Base-by-base conservation (phyloP, 345 rosid species). In the Firmiana major region DNA sequence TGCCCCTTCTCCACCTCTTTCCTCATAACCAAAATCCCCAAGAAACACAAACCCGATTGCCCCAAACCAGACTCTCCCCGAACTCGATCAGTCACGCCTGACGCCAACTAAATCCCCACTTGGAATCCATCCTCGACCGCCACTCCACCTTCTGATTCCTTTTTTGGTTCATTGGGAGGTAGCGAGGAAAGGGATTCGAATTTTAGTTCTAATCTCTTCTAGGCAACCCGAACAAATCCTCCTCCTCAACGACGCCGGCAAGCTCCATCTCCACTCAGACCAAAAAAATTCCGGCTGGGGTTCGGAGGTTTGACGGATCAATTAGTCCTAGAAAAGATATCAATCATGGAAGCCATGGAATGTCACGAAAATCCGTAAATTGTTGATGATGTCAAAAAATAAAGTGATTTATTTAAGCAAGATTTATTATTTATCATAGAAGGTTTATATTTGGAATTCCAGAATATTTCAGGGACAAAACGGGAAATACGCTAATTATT, bases 401-500 rank as follows among this genome's bases (percentile, higher is more conserved):
- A 91, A 91, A 79, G 85, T 88, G 80, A 89, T 93, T 45, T 85
- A 93, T 4, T 57, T 93, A 60, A 91, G 91, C 75, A 91, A 90
- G 80, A n/a, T n/a, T n/a, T n/a, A n/a, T n/a, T n/a, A 80, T 93
- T 66, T 85, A 93, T 75, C 99, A 95, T 74, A 85, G 88, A 21
- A 80, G 98, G 53, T 73, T 87, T 42, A 69, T 95, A 28, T 93
- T 93, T 16, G 98, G 99, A 26, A 85, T 95, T 73, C 97, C 98
- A 1, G 95, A 91, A 28, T 95, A 94, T n/a, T 94, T 94, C 74
- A 74, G 97, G 67, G 98, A 93, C 63, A 82, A 93, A 77, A 89
- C 88, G 7, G 81, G 71, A 89, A 90, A 48, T 94, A 90, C 73
- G 91, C 43, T 90, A 75, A n/a, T n/a, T n/a, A n/a, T 74, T 89